Percentiles rank a stretch among this genome's conserved stretches.
phyloP scores from a whole-genome alignment of 164 flowering plant species.

The Magnolia changhungtana region DNA sequence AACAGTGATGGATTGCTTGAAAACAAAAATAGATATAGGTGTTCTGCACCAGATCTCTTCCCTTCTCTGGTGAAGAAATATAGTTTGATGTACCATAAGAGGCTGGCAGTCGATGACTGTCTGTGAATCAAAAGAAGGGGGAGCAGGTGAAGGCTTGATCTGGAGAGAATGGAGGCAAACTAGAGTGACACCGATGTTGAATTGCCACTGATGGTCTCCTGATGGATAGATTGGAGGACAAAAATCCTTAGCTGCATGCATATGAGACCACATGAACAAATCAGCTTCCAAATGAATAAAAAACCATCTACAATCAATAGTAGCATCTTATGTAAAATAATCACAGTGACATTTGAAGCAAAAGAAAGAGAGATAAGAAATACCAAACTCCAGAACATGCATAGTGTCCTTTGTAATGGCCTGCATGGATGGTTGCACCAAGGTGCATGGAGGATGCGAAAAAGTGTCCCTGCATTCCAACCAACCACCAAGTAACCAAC shows the following conservation, averaged over 20 bases:
- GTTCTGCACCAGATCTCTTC: background rate
- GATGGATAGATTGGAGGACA: slow-evolving; percentile 91
- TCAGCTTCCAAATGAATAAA: slow-evolving; percentile 1
- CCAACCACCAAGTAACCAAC: background rate
- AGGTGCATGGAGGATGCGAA: slow-evolving; percentile 88
- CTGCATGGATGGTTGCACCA: slow-evolving; percentile 87
- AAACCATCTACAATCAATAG: background rate
- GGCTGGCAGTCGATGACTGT: slow-evolving; percentile 84
- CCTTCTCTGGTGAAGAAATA: background rate
- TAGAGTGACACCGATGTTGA: slow-evolving; percentile 51
- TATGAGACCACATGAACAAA: slow-evolving; percentile 10
- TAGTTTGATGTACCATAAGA: slow-evolving; percentile 53
- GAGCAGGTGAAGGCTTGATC: slow-evolving; percentile 74
- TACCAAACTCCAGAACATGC: slow-evolving; percentile 78
- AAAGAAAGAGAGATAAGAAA: background rate
- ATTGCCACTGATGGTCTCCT: slow-evolving; percentile 54
- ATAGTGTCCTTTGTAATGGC: slow-evolving; percentile 32
- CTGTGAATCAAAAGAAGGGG: slow-evolving; percentile 78
- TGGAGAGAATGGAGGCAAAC: slow-evolving; percentile 73
- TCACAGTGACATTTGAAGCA: background rate
- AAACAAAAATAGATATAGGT: background rate
- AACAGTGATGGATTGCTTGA: background rate
- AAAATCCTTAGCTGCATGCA: slow-evolving; percentile 52
- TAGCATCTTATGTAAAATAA: background rate
- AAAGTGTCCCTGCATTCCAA: slow-evolving; percentile 75